Base-by-base conservation (phyloP, 1,284 basidiomycete species). In the Moniliophthora roreri region DNA sequence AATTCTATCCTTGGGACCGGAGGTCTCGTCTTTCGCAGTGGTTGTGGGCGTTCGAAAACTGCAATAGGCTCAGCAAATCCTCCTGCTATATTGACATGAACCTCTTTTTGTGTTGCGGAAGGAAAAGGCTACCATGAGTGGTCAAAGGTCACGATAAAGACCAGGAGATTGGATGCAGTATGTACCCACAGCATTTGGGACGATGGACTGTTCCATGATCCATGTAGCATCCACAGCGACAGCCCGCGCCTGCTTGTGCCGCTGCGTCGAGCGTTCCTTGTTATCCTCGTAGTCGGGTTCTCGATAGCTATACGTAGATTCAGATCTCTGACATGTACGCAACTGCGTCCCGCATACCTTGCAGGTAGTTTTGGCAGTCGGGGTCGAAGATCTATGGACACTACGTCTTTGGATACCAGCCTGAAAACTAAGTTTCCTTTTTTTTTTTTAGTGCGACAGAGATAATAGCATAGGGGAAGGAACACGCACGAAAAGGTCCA, bases 231-330 rank as follows among this genome's bases (percentile, higher is more conserved):
- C 48, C 23, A 50, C 48, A 6, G 48, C 48, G 6, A 28, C 48
- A n/a, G 37, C 13, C 16, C 28, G 23, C 18, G 48, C 48, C 13
- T 26, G 36, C 16, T 23, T 21, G 8, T 28, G 36, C 13, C 48
- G 34, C 23, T 32, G 35, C n/a, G 23, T 26, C 11, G 36, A 21
- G 9, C 24, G 10, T 21, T 39, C 7, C 10, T 40, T 10, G 21
- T 40, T 24, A n/a, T 50, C 48, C 32, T 50, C 48, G 24, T 39
- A 32, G 36, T 50, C 48, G 8, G 35, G 48, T 28, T 40, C 48
- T 15, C 48, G 48, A 26, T 50, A 50, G 36, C 48, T 50, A 37
- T n/a, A 16, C 6, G 7, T 13, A 15, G 26, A 40, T 40, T 10
- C 24, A 16, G 21, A 15, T 24, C 15, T 13, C 18, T 13, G 13